These are phyloP conservation scores for Thelonectria olida DNA, from an alignment of 2,329 filamentous ascomycete genomes.

Conservation along the genomic window DNA sequence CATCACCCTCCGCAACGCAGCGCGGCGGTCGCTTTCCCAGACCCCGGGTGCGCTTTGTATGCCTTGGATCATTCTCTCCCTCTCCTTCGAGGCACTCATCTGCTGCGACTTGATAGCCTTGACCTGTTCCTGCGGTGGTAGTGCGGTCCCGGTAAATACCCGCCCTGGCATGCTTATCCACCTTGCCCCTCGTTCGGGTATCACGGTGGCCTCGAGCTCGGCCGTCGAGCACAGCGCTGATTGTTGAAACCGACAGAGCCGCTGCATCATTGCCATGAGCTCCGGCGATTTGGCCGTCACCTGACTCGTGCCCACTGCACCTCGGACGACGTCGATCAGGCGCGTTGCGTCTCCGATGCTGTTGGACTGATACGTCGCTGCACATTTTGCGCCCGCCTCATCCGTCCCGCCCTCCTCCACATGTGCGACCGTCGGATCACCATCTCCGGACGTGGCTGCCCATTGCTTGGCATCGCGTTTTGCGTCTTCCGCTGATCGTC, in stretches of 20 bases:
- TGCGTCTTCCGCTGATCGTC: not conserved
- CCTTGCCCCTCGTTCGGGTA: not conserved
- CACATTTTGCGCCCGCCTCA: too few relatives aligned
- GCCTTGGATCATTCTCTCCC: slow-evolving; percentile 16
- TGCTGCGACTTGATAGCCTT: slow-evolving; percentile 24
- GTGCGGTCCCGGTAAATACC: too few relatives aligned
- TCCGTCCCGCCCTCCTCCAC: not conserved
- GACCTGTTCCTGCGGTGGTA: too few relatives aligned
- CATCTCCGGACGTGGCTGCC: not conserved
- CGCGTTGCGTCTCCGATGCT: not conserved
- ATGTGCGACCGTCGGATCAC: not conserved
- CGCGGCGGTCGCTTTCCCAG: not conserved
- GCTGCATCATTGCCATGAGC: slow-evolving; percentile 7
- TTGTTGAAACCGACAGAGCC: slow-evolving; percentile 4
- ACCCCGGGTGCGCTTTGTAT: not conserved
- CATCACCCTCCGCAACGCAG: not conserved
- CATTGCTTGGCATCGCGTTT: not conserved
- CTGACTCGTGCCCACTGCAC: not conserved
- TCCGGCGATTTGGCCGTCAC: slow-evolving; percentile 6
- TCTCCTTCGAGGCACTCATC: slow-evolving; percentile 9
- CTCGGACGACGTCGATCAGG: slow-evolving; percentile 12
- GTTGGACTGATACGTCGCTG: not conserved
- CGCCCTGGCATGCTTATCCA: not conserved
- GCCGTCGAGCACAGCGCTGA: not conserved
- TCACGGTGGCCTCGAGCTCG: not conserved